Evolutionary conservation across 2,329 filamentous ascomycete species (phyloP).

Genomic region (Mariannaea elegans): DNA sequence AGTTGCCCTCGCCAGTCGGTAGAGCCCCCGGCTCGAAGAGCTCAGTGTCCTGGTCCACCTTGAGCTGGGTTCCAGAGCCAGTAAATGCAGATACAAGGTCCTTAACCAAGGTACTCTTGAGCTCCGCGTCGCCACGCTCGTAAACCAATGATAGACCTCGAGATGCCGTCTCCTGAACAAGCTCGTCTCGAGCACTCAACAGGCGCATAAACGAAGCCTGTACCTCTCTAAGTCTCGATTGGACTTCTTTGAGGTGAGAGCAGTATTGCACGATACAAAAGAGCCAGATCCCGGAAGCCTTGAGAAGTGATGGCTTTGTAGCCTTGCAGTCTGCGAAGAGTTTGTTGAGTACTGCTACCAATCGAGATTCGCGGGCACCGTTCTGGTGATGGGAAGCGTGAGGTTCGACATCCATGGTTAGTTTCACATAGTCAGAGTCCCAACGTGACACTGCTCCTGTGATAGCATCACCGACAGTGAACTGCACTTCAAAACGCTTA

Average conservation of each 20-base stretch:
- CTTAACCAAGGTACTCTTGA: slow-evolving; percentile 84
- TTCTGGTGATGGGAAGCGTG: slow-evolving; percentile 46
- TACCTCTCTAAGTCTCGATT: slow-evolving; percentile 77
- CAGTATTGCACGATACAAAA: slow-evolving; percentile 92
- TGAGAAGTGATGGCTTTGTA: slow-evolving; percentile 88
- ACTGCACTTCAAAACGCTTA: slow-evolving; percentile 87
- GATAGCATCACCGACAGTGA: slow-evolving; percentile 88
- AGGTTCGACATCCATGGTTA: slow-evolving; percentile 78
- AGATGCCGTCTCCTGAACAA: slow-evolving; percentile 95
- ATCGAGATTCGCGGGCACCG: slow-evolving; percentile 51
- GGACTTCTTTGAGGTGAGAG: slow-evolving; percentile 78
- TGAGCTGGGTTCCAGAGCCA: slow-evolving; percentile 76
- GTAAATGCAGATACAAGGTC: slow-evolving; percentile 92
- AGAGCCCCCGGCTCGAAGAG: slow-evolving; percentile 91
- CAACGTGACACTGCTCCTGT: slow-evolving; percentile 81
- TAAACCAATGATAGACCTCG: slow-evolving; percentile 92
- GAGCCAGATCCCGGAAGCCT: slow-evolving; percentile 95
- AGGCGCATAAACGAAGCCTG: slow-evolving; percentile 90
- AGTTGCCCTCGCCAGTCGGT: slow-evolving; percentile 87
- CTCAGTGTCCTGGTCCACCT: slow-evolving; percentile 90
- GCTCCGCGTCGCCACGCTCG: slow-evolving; percentile 82
- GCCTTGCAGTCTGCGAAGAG: slow-evolving; percentile 80
- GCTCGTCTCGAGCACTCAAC: slow-evolving; percentile 86
- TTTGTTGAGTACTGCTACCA: slow-evolving; percentile 71
- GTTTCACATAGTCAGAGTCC: slow-evolving; percentile 80